Percentiles rank a stretch among this genome's conserved stretches.
Conservation (phyloP, 2,329 filamentous ascomycete genomes). For the Fusarium tjaetaba region DNA sequence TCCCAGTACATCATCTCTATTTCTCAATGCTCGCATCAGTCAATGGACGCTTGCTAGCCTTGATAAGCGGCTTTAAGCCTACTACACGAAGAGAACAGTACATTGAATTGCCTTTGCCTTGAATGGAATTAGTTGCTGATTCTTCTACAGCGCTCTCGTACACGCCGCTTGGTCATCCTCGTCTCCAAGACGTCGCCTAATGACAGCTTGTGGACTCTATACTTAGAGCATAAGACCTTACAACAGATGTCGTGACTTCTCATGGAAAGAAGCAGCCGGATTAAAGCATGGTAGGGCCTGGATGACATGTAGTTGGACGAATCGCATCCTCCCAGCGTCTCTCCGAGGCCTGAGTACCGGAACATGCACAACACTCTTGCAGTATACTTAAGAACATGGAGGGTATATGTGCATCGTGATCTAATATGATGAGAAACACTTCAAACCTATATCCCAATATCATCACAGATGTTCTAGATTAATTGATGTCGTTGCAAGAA, state of each 20-base stretch:
- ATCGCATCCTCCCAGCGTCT: background rate
- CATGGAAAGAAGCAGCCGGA: no score
- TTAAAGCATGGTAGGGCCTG: accelerated
- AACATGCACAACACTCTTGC: background rate
- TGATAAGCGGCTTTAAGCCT: background rate
- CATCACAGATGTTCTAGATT: background rate
- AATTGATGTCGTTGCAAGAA: background rate
- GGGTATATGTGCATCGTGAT: background rate
- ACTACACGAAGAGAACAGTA: accelerated
- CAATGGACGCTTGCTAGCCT: background rate
- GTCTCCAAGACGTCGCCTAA: background rate
- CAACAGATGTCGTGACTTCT: accelerated
- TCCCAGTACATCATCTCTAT: background rate
- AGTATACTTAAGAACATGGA: background rate
- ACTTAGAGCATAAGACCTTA: no score
- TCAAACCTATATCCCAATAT: no score
- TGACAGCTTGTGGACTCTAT: background rate
- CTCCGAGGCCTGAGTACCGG: no score
- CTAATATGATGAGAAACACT: background rate
- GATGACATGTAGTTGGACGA: background rate
- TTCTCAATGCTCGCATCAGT: background rate
- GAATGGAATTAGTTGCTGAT: accelerated
- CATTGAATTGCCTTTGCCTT: accelerated
- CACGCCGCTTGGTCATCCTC: background rate
- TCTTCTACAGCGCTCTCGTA: background rate